A percentile compares a stretch with the other conserved stretches of the same genome.
phyloP scores from a whole-genome alignment of 2,329 filamentous ascomycete genomes.

The Lecanicillium sp. region DNA sequence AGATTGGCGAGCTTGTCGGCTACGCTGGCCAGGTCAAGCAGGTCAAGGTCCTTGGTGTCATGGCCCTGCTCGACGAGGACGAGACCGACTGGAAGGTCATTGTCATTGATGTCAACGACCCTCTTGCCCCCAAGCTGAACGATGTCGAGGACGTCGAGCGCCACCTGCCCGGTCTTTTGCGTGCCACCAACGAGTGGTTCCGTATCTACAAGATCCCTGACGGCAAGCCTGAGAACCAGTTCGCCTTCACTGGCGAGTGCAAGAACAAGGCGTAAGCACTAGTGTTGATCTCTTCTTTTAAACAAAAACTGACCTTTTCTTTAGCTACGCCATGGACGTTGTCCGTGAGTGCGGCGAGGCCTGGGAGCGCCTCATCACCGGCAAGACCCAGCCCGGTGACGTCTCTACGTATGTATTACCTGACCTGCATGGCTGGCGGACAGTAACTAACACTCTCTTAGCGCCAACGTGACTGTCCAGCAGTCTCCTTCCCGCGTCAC shows the following conservation, averaged over 20 bases:
- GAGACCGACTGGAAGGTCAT: slow-evolving; percentile 99
- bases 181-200: slow-evolving; percentile 99
- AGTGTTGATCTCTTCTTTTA: no score
- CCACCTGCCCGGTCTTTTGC: slow-evolving; percentile 91
- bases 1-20: slow-evolving; percentile 96
- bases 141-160: slow-evolving; percentile 98
- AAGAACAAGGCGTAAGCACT: slow-evolving; percentile 98
- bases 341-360: slow-evolving; percentile 93
- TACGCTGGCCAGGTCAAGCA: slow-evolving; percentile 97
- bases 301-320: no score
- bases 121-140: slow-evolving; percentile 91
- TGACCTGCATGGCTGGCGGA: no score
- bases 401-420: slow-evolving; percentile 71
- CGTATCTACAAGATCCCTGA: slow-evolving; percentile 99
- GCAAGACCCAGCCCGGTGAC: slow-evolving; percentile 71
- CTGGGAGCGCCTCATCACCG: slow-evolving; percentile 92
- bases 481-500: slow-evolving; percentile 67
- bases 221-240: slow-evolving; percentile 99
- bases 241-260: slow-evolving; percentile 99
- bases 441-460: slow-evolving; percentile 36
- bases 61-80: slow-evolving; percentile 98
- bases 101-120: slow-evolving; percentile 97
- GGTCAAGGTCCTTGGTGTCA: slow-evolving; percentile 98
- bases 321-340: slow-evolving; percentile 85
- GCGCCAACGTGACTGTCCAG: slow-evolving; percentile 70